Percentiles rank a stretch among this genome's conserved stretches.
Evolutionary conservation across 169 alveolate species (phyloP).

Genomic region (Plasmodium ovale): DNA sequence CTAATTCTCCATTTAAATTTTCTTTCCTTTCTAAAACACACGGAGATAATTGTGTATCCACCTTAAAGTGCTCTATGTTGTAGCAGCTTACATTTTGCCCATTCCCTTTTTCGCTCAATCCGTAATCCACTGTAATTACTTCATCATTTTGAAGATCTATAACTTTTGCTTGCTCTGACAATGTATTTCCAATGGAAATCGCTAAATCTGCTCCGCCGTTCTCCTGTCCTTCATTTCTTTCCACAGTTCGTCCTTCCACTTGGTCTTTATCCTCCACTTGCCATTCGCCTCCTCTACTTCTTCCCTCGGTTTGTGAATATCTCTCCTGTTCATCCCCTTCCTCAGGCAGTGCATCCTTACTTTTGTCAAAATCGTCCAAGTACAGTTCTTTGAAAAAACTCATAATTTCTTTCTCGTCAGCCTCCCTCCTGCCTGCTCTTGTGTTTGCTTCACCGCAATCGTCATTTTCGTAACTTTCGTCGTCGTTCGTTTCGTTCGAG

Average conservation of each 20-base stretch:
- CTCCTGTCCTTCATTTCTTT: neutral
- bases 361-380: slow-evolving; percentile 4
- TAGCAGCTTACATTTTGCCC: neutral
- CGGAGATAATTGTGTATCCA: neutral
- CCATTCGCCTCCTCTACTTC: neutral
- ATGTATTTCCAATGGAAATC: too few species aligned
- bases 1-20: neutral
- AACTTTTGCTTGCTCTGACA: too few species aligned
- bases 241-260: neutral
- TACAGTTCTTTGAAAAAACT: slow-evolving; percentile 36
- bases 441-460: neutral
- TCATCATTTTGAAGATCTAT: too few species aligned
- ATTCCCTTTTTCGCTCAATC: too few species aligned
- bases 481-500: neutral
- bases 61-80: neutral
- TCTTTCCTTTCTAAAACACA: neutral
- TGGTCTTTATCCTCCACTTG: neutral
- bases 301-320: neutral
- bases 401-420: slow-evolving; percentile 20
- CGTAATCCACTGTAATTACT: too few species aligned
- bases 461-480: neutral
- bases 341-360: neutral
- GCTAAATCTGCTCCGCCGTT: too few species aligned
- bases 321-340: neutral
- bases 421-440: neutral